Evolutionary conservation across 495 filamentous ascomycete species (phyloP).

Genomic region (Jackrogersella minutella): DNA sequence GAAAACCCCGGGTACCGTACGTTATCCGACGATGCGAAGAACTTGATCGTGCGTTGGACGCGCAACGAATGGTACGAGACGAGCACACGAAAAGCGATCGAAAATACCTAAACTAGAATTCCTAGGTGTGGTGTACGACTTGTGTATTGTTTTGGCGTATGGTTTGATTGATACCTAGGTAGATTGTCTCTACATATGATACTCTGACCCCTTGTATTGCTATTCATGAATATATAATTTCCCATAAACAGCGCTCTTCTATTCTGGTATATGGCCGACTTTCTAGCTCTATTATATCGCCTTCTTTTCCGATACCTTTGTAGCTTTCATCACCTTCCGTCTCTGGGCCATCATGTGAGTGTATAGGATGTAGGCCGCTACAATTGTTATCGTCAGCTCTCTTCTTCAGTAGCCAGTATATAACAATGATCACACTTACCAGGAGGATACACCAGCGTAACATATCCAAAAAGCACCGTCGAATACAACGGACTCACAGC

Average conservation of each 20-base stretch:
- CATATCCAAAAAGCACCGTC: conserved; percentile 45
- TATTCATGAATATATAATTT: conserved; percentile 28
- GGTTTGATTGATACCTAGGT: conserved; percentile 13
- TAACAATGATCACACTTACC: conserved; percentile 60
- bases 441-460: conserved; percentile 80
- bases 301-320: conserved; percentile 51
- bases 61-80: conserved; percentile 61
- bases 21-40: conserved; percentile 71
- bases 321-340: conserved; percentile 72
- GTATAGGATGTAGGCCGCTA: conserved; percentile 87
- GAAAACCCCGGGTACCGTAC: conserved; percentile 81
- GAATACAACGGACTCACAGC: conserved; percentile 60
- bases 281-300: conserved; percentile 27
- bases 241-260: background rate
- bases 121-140: background rate
- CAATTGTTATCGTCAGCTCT: background rate
- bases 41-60: conserved; percentile 67
- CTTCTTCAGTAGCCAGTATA: background rate
- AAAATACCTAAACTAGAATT: conserved; percentile 15
- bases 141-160: background rate
- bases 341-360: conserved; percentile 94
- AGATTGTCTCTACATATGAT: conserved; percentile 3
- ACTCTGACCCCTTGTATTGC: conserved; percentile 1
- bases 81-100: conserved; percentile 40
- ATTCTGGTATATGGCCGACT: background rate